Conservation (phyloP, 2,329 filamentous ascomycete species). For the Pseudocercospora crystallina region DNA sequence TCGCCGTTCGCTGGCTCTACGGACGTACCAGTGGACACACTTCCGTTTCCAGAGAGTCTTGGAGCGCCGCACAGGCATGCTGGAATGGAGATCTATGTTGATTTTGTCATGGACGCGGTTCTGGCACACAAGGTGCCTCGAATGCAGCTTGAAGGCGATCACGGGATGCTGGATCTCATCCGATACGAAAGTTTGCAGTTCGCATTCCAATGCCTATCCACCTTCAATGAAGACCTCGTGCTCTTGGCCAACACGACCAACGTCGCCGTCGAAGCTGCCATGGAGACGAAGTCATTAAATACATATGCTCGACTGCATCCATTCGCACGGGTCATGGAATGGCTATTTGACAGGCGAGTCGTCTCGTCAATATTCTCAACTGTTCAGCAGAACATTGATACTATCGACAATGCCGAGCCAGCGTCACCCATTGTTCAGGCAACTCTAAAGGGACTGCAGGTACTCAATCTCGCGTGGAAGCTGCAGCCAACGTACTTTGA, state of each 20-base stretch:
- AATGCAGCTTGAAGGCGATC: constrained; percentile 63
- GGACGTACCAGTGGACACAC: constrained; percentile 63
- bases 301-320: constrained; percentile 86
- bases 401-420: constrained; percentile 69
- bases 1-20: constrained; percentile 62
- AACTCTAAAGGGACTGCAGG: constrained; percentile 75
- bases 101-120: constrained; percentile 81
- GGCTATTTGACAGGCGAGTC: constrained; percentile 93
- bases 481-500: constrained; percentile 90
- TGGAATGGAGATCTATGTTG: constrained; percentile 88
- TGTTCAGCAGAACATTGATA: constrained; percentile 71
- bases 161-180: constrained; percentile 61
- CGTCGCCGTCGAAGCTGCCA: constrained; percentile 71
- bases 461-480: constrained; percentile 79
- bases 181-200: constrained; percentile 82
- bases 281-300: constrained; percentile 71
- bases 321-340: constrained; percentile 93
- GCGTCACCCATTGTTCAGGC: constrained; percentile 81
- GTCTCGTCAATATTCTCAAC: constrained; percentile 75
- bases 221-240: constrained; percentile 93
- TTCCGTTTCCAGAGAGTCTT: constrained; percentile 85
- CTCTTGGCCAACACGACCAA: constrained; percentile 78
- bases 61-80: constrained; percentile 75
- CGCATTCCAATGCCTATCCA: constrained; percentile 72
- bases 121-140: constrained; percentile 50